These are phyloP conservation scores for Magnolia officinalis DNA, from an alignment of 164 flowering plant genomes.

Conservation along the genomic window DNA sequence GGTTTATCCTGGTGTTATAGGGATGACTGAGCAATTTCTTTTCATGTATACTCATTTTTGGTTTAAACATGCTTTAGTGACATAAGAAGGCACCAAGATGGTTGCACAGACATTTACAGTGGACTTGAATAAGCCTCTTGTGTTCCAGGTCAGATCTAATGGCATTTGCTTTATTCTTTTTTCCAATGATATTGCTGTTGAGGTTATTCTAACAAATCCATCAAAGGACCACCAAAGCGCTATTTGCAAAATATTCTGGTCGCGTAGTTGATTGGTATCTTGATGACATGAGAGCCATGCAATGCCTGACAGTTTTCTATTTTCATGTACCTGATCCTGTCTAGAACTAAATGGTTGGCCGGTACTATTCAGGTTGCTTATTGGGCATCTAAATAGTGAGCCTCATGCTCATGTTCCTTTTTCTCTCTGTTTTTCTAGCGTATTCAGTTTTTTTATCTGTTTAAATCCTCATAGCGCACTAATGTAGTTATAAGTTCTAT, in stretches of 20 bases:
- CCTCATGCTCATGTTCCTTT: no score
- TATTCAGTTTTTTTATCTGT: no score
- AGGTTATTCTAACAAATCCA: not conserved
- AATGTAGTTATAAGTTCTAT: no score
- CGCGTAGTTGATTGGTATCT: not conserved
- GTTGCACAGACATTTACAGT: constrained; percentile 72
- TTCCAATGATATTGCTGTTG: not conserved
- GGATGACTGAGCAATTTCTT: not conserved
- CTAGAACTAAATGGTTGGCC: no score
- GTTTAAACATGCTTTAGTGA: not conserved
- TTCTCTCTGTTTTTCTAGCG: no score
- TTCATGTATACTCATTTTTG: not conserved
- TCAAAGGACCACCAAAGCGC: not conserved
- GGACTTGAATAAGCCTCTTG: constrained; percentile 88
- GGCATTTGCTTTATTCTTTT: not conserved
- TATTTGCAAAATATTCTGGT: not conserved
- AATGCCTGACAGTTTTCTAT: not conserved
- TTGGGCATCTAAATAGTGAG: no score
- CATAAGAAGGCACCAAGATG: constrained; percentile 36
- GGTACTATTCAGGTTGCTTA: no score
- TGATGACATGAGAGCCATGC: not conserved
- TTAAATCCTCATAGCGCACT: no score
- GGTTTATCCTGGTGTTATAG: not conserved
- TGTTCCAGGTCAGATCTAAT: constrained; percentile 65
- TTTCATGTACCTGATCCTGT: not conserved